phyloP scores from a whole-genome alignment of 176 grass and related monocot species.

The Oryza rufipogon region DNA sequence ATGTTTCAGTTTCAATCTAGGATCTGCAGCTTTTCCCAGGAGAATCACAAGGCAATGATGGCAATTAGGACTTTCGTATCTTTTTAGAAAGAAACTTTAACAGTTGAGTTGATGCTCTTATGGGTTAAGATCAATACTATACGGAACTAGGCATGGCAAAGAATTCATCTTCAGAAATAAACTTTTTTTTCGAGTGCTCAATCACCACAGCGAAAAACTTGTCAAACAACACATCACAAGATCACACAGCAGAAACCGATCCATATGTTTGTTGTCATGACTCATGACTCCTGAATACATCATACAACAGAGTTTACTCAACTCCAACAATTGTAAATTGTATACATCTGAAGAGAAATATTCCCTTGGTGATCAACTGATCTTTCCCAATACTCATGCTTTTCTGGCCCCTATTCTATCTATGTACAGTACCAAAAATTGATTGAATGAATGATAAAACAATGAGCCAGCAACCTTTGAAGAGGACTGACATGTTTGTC shows the following conservation, averaged over 20 bases:
- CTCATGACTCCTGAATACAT: slow-evolving; percentile 19
- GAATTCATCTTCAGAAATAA: no score
- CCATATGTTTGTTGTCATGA: background rate
- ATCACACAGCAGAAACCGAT: background rate
- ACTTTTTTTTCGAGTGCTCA: background rate
- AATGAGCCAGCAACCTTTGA: background rate
- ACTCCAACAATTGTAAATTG: background rate
- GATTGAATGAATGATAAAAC: slow-evolving; percentile 31
- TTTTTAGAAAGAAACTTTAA: no score
- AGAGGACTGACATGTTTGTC: slow-evolving; percentile 26
- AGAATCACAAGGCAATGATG: no score
- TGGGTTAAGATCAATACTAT: no score
- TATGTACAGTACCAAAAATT: slow-evolving; percentile 12
- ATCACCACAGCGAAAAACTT: background rate
- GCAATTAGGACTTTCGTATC: no score
- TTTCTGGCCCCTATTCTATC: slow-evolving; percentile 9
- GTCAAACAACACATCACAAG: background rate
- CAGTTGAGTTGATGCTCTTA: no score
- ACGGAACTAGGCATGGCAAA: no score
- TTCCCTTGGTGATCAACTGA: background rate
- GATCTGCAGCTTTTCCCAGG: no score
- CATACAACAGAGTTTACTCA: slow-evolving; percentile 18
- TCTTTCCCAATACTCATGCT: background rate
- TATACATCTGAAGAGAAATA: background rate
- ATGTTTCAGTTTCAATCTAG: no score